Evolutionary conservation across 164 flowering plant species (phyloP).

Genomic region (Brasenia schreberi): DNA sequence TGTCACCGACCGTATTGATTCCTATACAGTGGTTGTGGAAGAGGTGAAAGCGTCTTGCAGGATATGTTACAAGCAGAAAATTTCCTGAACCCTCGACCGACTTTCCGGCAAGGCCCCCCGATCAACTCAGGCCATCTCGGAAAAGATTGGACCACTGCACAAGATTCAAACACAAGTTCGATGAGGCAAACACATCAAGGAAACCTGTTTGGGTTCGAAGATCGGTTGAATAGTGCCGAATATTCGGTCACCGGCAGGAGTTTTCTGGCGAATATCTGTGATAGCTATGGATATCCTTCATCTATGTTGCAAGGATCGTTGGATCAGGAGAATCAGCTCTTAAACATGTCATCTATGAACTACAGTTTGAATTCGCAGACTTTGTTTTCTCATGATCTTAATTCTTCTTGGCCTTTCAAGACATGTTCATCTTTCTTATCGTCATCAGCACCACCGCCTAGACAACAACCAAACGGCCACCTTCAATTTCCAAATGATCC

Average conservation of each 20-base stretch:
- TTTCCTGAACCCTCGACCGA: constrained; percentile 13
- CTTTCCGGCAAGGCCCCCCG: constrained; percentile 14
- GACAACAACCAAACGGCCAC: constrained; percentile 25
- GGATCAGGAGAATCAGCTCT: constrained; percentile 19
- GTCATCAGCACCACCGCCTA: constrained; percentile 22
- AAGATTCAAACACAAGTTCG: constrained; percentile 15
- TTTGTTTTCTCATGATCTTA: constrained; percentile 11
- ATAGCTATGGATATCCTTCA: constrained; percentile 30
- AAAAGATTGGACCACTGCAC: constrained; percentile 16
- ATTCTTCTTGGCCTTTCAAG: constrained; percentile 29
- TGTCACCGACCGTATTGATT: not conserved
- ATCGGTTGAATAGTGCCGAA: constrained; percentile 16
- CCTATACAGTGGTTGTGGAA: constrained; percentile 18
- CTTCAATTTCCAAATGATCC: constrained; percentile 65
- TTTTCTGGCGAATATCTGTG: constrained; percentile 11
- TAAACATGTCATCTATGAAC: constrained; percentile 17
- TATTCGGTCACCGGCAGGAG: constrained; percentile 16
- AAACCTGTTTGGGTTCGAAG: constrained; percentile 19
- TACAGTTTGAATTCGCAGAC: constrained; percentile 16
- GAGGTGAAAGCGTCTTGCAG: constrained; percentile 22
- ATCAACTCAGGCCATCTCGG: constrained; percentile 13
- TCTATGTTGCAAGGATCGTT: constrained; percentile 28
- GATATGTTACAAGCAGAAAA: constrained; percentile 26
- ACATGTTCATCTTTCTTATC: not conserved
- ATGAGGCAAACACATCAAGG: constrained; percentile 23